Percentiles rank a stretch among this genome's conserved stretches.
phyloP scores from a whole-genome alignment of 805 yeast species.

The Torulaspora indica region DNA sequence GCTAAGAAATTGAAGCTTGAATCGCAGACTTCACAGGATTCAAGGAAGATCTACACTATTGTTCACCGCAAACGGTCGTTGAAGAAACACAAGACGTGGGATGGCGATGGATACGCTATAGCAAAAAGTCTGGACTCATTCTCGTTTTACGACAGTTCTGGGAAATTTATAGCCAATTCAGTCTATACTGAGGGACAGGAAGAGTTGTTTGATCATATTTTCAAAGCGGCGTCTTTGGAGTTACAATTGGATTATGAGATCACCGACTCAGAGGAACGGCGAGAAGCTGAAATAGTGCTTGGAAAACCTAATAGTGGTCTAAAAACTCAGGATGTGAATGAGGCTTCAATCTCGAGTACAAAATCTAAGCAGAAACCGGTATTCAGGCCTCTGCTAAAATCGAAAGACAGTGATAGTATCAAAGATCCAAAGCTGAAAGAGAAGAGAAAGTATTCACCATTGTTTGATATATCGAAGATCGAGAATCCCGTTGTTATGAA shows the following conservation, averaged over 20 bases:
- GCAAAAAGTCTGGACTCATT: constrained; percentile 29
- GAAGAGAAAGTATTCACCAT: constrained; percentile 33
- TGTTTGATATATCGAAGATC: constrained; percentile 38
- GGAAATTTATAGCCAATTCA: constrained; percentile 31
- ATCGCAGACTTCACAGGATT: background rate
- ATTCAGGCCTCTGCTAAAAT: background rate
- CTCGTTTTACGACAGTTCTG: constrained; percentile 27
- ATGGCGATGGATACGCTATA: constrained; percentile 72
- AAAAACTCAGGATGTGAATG: background rate
- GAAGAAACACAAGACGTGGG: constrained; percentile 91
- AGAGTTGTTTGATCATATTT: constrained; percentile 38
- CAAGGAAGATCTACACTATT: constrained; percentile 32
- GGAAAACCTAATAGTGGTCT: background rate
- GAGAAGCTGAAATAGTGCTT: constrained; percentile 2
- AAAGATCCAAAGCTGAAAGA: constrained; percentile 14
- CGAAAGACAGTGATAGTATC: background rate
- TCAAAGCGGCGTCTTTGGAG: constrained; percentile 56
- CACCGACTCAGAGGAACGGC: constrained; percentile 23
- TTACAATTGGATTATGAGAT: constrained; percentile 53
- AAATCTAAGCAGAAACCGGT: background rate
- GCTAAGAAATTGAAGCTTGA: constrained; percentile 1
- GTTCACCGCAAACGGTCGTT: constrained; percentile 67
- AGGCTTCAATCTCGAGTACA: background rate
- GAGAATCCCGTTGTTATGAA: constrained; percentile 44
- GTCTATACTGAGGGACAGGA: constrained; percentile 17